Evolutionary conservation across 768 basidiomycete genomes (phyloP), one percentile per base, ranked within the genome.

Genomic region (Leccinum pellstonianum): DNA sequence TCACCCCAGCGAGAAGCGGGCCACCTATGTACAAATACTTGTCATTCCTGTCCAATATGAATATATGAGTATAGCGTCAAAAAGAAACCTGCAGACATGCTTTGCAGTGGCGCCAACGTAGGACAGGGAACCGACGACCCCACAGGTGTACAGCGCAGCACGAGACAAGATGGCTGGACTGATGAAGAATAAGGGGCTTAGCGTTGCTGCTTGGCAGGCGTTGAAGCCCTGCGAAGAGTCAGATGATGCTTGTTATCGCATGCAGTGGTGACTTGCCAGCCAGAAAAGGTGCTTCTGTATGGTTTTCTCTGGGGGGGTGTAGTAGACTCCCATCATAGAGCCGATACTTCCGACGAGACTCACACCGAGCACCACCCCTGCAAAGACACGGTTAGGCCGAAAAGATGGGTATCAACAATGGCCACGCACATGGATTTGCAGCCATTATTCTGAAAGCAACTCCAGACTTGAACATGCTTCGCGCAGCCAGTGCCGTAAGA

Each of bases 51-150:
- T 29, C 51, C 41, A 48, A 51, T 14, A 41, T 31, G 53, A 41
- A 51, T 17, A 46, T 33, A 54, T 59, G 51, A 62, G 55, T 38
- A 12, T 15, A 12, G 33, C 12, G 6, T 46, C 47, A 29, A 54
- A 48, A 27, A 56, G 21, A 3, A 48, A 21, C 3, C 17, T 8
- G 17, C n/a, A 50, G 4, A 63, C 81, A 61, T 64, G 86, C 88
- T 77, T 86, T 25, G 93, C 93, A 35, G 93, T 96, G 4, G 93
- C 92, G 21, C 93, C 93, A 23, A 96, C 81, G 70, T 93, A 96
- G 12, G 87, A 87, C 27, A 95, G 82, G 3, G 90, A 84, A 4
- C 91, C 92, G n/a, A 93, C 90, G 2, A 91, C 84, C 27, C 92
- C 92, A 38, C 86, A 82, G 0, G 93, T 95, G 75, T 96, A 96